A percentile compares a stretch with the other conserved stretches of the same genome.
These are phyloP conservation scores for Podosphaera xanthii DNA, from an alignment of 2,329 filamentous ascomycete genomes.

Conservation along the genomic window DNA sequence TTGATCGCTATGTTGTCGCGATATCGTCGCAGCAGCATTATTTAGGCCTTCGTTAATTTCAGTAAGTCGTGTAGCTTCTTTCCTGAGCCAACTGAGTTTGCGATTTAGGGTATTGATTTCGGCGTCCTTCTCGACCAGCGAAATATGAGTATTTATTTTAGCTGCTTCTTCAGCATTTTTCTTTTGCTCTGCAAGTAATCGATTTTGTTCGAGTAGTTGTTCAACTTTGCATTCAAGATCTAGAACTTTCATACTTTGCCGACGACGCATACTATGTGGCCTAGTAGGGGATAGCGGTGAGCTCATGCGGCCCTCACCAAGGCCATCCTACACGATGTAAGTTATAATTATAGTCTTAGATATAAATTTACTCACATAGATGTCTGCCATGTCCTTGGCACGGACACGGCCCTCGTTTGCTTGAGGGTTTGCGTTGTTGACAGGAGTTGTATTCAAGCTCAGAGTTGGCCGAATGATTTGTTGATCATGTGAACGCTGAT, in stretches of 20 bases:
- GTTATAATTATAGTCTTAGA: neutral
- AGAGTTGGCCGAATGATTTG: slow-evolving; percentile 20
- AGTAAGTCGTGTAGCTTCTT: slow-evolving; percentile 57
- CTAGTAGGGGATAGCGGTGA: slow-evolving; percentile 83
- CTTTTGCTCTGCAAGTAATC: slow-evolving; percentile 50
- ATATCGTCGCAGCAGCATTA: slow-evolving; percentile 55
- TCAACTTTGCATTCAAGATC: slow-evolving; percentile 76
- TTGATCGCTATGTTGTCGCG: slow-evolving; percentile 50
- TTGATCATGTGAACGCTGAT: slow-evolving; percentile 48
- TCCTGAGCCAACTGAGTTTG: slow-evolving; percentile 56
- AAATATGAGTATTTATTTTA: slow-evolving; percentile 34
- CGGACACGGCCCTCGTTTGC: slow-evolving; percentile 75
- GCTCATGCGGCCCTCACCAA: slow-evolving; percentile 65
- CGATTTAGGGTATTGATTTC: slow-evolving; percentile 68
- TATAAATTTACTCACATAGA: slow-evolving; percentile 50
- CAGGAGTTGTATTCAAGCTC: slow-evolving; percentile 22
- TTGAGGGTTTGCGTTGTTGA: slow-evolving; percentile 37
- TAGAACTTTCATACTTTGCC: slow-evolving; percentile 91
- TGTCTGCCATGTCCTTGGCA: slow-evolving; percentile 69
- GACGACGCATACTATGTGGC: slow-evolving; percentile 85
- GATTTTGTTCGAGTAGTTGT: slow-evolving; percentile 67
- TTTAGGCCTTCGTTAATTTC: slow-evolving; percentile 65
- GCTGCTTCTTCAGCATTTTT: slow-evolving; percentile 42
- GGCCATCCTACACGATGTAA: slow-evolving; percentile 47
- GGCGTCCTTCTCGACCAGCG: slow-evolving; percentile 59